phyloP scores from a whole-genome alignment of 805 yeast genomes.

The Teunomyces pallodes region DNA sequence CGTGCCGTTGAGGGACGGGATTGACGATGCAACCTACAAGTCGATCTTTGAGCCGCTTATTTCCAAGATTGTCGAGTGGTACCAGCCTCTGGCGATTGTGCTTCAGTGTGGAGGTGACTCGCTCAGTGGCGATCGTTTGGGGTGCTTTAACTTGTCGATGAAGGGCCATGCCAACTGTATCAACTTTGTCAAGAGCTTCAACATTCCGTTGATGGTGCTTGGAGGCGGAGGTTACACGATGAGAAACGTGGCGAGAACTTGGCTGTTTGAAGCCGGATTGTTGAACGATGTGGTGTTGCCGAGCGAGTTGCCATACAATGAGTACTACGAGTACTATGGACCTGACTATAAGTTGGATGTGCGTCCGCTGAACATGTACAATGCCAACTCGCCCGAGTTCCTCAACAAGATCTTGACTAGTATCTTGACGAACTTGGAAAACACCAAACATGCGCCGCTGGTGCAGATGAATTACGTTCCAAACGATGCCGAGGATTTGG shows the following conservation, averaged over 20 bases:
- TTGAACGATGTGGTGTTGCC: conserved; percentile 77
- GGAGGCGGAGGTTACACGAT: conserved; percentile 99
- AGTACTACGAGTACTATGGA: conserved; percentile 94
- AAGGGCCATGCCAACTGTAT: conserved; percentile 96
- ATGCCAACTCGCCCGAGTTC: conserved; percentile 92
- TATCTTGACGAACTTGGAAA: conserved; percentile 74
- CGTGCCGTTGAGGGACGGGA: conserved; percentile 88
- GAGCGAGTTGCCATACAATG: conserved; percentile 73
- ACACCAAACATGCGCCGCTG: conserved; percentile 95
- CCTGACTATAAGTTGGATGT: conserved; percentile 96
- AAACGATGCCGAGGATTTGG: conserved; percentile 79
- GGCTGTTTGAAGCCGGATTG: conserved; percentile 92
- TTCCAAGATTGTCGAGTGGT: conserved; percentile 72
- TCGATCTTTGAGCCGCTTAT: conserved; percentile 89
- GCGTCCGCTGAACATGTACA: conserved; percentile 93
- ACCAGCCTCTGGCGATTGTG: conserved; percentile 95
- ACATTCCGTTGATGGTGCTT: conserved; percentile 85
- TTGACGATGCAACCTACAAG: conserved; percentile 84
- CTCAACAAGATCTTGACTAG: conserved; percentile 78
- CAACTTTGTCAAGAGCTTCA: conserved; percentile 78
- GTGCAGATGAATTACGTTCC: conserved; percentile 92
- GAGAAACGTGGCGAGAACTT: conserved; percentile 91
- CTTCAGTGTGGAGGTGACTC: conserved; percentile 99
- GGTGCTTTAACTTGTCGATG: conserved; percentile 93
- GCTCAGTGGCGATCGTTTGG: conserved; percentile 89